Base-by-base conservation (phyloP, 192 early-diverging fungal genomes). In the Umbelopsis vinacea region DNA sequence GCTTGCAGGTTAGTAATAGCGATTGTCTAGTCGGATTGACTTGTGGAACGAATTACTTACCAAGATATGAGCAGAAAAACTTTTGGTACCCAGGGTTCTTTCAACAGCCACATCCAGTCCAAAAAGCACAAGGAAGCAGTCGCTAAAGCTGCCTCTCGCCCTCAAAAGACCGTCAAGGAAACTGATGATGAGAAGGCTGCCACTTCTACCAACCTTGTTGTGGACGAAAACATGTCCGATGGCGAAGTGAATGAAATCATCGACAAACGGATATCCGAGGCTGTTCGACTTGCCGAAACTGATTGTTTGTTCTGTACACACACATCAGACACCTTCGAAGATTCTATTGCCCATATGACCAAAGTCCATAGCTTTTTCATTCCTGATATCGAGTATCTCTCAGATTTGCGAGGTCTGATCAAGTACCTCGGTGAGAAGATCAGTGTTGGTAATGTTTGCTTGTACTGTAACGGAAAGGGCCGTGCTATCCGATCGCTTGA, bases 241-340 rank as follows among this genome's bases (percentile, higher is more conserved):
- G 82, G 71, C 24, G 78, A 91, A 50, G 83, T 95, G 70, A 78
- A 92, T 19, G 80, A 86, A 72, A 87, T 89, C 38, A 86, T 99
- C 55, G 93, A 95, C 67, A 87, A 91, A 77, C 98, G 97, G 79
- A 93, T 92, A 74, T 89, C 86, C 12, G 69, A 85, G 0, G 82
- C 93, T 11, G 72, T 81, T 21, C 87, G 90, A 66, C 85, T 99
- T 3, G 80, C 87, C 15, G 84, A 86, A 3, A 46, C 67, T 0
- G 96, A 98, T 77, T 99, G 98, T 84, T 85, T 99, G 50, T 99
- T 99, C 86, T 99, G 98, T 83, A 72, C 85, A 21, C 85, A 91
- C 74, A 82, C 79, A 75, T 79, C 87, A 0, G 82, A 79, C 14
- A 80, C 85, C 24, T 92, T 92, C 71, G 89, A 92, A 40, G 78